phyloP scores from a whole-genome alignment of 441 rosid species.

The Gossypium gossypioides region DNA sequence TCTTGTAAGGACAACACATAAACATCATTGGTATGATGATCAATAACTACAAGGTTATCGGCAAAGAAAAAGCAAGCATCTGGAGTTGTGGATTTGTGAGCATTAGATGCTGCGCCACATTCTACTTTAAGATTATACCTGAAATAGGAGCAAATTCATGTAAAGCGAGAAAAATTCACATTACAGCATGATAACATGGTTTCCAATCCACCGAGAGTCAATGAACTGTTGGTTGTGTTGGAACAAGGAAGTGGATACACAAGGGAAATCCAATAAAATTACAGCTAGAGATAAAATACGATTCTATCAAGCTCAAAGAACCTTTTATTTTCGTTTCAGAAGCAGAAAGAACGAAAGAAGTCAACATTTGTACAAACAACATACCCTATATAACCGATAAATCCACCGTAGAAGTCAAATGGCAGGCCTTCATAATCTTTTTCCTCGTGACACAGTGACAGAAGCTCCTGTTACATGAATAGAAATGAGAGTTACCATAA shows the following conservation, averaged over 20 bases:
- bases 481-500: conserved; percentile 2
- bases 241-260: not conserved
- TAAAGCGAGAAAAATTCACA: not conserved
- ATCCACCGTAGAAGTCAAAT: conserved; percentile 87
- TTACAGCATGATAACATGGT: not conserved
- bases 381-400: conserved; percentile 85
- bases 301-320: not conserved
- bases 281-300: not conserved
- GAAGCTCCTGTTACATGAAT: conserved; percentile 59
- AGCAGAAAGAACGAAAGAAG: not conserved
- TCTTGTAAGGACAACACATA: conserved; percentile 61
- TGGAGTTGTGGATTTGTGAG: conserved; percentile 69
- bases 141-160: conserved; percentile 10
- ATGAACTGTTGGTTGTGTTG: not conserved
- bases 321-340: not conserved
- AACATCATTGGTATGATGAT: conserved; percentile 61
- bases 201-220: not conserved
- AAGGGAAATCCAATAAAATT: not conserved
- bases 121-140: conserved; percentile 90
- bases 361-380: conserved; percentile 18
- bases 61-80: conserved; percentile 90
- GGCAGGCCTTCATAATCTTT: conserved; percentile 78
- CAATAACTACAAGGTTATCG: conserved; percentile 60
- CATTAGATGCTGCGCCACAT: conserved; percentile 59
- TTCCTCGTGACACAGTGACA: conserved; percentile 50